These are phyloP conservation scores for Canavalia gladiata DNA, from an alignment of 306 rosid genomes.

Conservation along the genomic window DNA sequence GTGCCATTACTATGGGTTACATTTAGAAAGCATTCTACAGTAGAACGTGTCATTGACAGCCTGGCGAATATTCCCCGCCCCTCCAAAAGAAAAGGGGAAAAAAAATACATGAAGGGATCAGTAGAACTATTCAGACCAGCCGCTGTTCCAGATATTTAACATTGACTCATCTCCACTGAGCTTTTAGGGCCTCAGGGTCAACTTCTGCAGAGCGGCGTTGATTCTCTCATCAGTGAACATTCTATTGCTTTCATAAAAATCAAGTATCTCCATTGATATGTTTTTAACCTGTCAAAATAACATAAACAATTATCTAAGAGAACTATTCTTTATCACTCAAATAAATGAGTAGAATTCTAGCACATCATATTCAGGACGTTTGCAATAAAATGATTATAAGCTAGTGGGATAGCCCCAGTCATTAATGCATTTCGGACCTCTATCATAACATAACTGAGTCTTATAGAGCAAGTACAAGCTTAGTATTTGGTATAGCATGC, in stretches of 20 bases:
- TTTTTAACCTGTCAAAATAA: slow-evolving; percentile 77
- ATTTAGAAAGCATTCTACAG: not conserved
- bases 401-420: not conserved
- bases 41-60: slow-evolving; percentile 34
- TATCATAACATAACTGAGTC: not conserved
- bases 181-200: slow-evolving; percentile 57
- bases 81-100: no score
- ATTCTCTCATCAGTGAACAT: slow-evolving; percentile 67
- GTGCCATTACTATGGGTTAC: not conserved
- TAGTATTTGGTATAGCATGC: not conserved
- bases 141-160: slow-evolving; percentile 6
- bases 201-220: slow-evolving; percentile 74
- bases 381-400: not conserved
- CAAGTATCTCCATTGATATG: slow-evolving; percentile 91
- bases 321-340: not conserved
- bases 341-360: slow-evolving; percentile 29
- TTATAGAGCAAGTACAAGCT: not conserved
- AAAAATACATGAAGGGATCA: not conserved
- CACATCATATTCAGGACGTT: slow-evolving; percentile 7
- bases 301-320: not conserved
- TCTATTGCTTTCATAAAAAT: slow-evolving; percentile 80
- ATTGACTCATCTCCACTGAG: not conserved
- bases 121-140: slow-evolving; percentile 7
- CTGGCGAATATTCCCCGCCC: no score
- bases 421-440: slow-evolving; percentile 14